Evolutionary conservation across 106 monocot genomes (phyloP).

Genomic region (Acanthochlamys bracteata): DNA sequence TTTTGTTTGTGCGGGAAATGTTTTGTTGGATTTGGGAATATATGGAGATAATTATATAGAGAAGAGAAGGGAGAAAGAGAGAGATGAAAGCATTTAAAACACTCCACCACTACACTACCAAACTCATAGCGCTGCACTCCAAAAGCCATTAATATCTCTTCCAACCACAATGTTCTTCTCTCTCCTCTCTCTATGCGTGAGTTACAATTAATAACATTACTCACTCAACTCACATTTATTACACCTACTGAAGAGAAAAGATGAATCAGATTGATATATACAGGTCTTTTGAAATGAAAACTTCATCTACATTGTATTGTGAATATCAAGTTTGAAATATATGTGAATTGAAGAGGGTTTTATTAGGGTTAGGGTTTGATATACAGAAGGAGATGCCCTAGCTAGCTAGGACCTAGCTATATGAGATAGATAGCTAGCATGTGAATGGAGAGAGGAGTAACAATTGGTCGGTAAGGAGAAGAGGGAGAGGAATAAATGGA

Average conservation of each 20-base stretch:
- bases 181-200: slow-evolving; percentile 3
- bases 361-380: neutral
- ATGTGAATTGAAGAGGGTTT: too few relatives aligned
- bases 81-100: slow-evolving; percentile 39
- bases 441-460: slow-evolving; percentile 3
- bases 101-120: slow-evolving; percentile 32
- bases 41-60: slow-evolving; percentile 29
- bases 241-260: neutral
- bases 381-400: neutral
- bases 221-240: too few relatives aligned
- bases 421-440: neutral
- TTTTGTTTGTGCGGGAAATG: slow-evolving; percentile 21
- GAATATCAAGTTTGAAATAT: too few relatives aligned
- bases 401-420: too few relatives aligned
- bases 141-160: slow-evolving; percentile 53
- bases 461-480: neutral
- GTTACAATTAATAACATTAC: neutral
- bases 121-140: slow-evolving; percentile 11
- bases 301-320: too few relatives aligned
- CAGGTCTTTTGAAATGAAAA: too few relatives aligned
- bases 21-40: slow-evolving; percentile 25
- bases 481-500: slow-evolving; percentile 3
- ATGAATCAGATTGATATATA: too few relatives aligned
- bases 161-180: neutral
- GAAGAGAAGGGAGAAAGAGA: neutral